Evolutionary conservation across 768 basidiomycete species (phyloP).

Genomic region (Macrolepiota dolichaula): DNA sequence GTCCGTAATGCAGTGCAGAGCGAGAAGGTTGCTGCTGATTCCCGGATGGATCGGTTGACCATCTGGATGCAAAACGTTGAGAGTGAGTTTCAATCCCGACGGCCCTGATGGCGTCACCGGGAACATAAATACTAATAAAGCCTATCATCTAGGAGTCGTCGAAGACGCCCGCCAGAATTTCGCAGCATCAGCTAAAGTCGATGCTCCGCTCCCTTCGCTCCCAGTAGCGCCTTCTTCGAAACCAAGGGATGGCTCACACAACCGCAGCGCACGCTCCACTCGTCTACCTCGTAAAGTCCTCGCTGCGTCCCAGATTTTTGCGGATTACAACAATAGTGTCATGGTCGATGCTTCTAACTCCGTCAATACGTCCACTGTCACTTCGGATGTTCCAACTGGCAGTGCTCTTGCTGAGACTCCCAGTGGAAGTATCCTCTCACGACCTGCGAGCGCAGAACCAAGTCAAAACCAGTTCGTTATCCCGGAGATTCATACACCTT

Average conservation of each 20-base stretch:
- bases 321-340: conserved; percentile 38
- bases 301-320: conserved; percentile 70
- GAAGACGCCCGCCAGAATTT: conserved; percentile 79
- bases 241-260: conserved; percentile 42
- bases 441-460: conserved; percentile 10
- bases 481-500: conserved; percentile 39
- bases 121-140: neutral
- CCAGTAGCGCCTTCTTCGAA: conserved; percentile 48
- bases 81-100: conserved; percentile 47
- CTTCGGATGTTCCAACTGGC: conserved; percentile 21
- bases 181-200: conserved; percentile 46
- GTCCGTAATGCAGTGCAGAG: conserved; percentile 51
- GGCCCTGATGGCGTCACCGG: neutral
- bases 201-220: conserved; percentile 54
- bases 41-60: conserved; percentile 63
- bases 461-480: conserved; percentile 23
- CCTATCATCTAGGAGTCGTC: conserved; percentile 59
- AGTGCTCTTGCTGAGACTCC: conserved; percentile 13
- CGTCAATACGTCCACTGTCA: conserved; percentile 21
- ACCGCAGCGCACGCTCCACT: conserved; percentile 39
- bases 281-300: conserved; percentile 62
- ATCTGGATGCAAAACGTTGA: conserved; percentile 84
- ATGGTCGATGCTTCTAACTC: conserved; percentile 27
- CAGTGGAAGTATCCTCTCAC: conserved; percentile 5
- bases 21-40: conserved; percentile 52